Percentiles rank a stretch among this genome's conserved stretches.
Conservation (phyloP, 768 basidiomycete species). For the Megacollybia marginata region DNA sequence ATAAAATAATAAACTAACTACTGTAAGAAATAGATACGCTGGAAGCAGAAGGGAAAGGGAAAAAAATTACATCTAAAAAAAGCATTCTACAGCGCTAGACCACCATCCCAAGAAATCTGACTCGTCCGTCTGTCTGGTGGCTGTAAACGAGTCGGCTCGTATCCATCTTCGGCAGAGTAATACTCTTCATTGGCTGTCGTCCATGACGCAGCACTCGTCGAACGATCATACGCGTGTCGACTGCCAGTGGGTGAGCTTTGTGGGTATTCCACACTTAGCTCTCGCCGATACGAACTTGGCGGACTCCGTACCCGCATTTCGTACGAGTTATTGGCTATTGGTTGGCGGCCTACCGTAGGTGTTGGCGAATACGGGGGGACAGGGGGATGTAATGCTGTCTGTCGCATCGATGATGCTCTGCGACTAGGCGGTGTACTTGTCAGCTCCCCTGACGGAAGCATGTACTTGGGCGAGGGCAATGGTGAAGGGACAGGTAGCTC, state of each 20-base stretch:
- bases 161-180: constrained; percentile 22
- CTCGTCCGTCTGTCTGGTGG: constrained; percentile 9
- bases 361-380: neutral
- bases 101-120: constrained; percentile 7
- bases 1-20: too few species aligned
- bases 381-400: neutral
- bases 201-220: constrained; percentile 24
- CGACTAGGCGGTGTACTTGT: constrained; percentile 35
- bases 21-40: too few species aligned
- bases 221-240: neutral
- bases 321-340: constrained; percentile 14
- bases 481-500: constrained; percentile 62
- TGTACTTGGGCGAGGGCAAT: constrained; percentile 42
- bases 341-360: constrained; percentile 7
- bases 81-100: constrained; percentile 7
- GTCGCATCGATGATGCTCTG: constrained; percentile 13
- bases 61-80: neutral
- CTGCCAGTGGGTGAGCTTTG: neutral
- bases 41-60: neutral
- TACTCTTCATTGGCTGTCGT: constrained; percentile 38
- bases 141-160: neutral
- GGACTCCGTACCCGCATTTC: constrained; percentile 33
- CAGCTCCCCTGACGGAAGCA: constrained; percentile 36
- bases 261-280: too few species aligned
- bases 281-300: neutral